Evolutionary conservation across 1,139 yeast genomes (phyloP).

Genomic region (Sugiyamaella sp.): DNA sequence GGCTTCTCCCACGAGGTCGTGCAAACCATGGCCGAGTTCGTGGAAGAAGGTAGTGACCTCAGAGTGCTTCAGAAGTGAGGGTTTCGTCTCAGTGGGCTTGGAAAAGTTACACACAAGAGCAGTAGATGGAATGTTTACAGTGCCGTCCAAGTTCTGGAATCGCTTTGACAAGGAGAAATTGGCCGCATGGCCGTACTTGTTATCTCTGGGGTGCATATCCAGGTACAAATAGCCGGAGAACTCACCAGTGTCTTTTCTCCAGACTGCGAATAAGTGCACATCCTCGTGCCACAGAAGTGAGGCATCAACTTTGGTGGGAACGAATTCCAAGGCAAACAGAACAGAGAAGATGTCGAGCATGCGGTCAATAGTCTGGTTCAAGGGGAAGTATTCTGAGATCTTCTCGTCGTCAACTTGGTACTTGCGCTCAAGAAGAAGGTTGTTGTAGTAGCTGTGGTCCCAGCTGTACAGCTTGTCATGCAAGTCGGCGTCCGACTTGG

Average conservation of each 20-base stretch:
- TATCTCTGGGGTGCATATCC: slow-evolving; percentile 83
- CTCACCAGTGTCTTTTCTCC: slow-evolving; percentile 63
- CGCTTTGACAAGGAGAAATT: slow-evolving; percentile 74
- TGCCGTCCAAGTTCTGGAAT: slow-evolving; percentile 49
- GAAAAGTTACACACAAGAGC: slow-evolving; percentile 86
- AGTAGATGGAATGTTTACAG: slow-evolving; percentile 65
- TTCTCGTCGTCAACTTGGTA: slow-evolving; percentile 71
- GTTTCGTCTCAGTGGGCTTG: slow-evolving; percentile 69
- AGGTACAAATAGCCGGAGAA: slow-evolving; percentile 80
- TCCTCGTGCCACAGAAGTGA: slow-evolving; percentile 71
- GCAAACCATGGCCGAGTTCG: slow-evolving; percentile 89
- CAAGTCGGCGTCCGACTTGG: slow-evolving; percentile 31
- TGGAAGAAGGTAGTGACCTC: slow-evolving; percentile 88
- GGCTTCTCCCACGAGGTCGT: slow-evolving; percentile 70
- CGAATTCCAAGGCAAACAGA: slow-evolving; percentile 67
- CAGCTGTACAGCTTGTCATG: slow-evolving; percentile 58
- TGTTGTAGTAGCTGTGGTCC: slow-evolving; percentile 72
- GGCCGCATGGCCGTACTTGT: slow-evolving; percentile 88
- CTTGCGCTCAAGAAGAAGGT: slow-evolving; percentile 63
- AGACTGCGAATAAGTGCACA: slow-evolving; percentile 73
- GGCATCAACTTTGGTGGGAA: slow-evolving; percentile 46
- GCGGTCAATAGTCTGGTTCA: slow-evolving; percentile 63
- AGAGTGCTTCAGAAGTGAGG: slow-evolving; percentile 73
- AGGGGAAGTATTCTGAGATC: slow-evolving; percentile 78
- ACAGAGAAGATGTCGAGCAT: slow-evolving; percentile 74